A percentile compares a stretch with the other conserved stretches of the same genome.
These are phyloP conservation scores for Rhodotorula sphaerocarpa DNA, from an alignment of 768 basidiomycete species.

Conservation along the genomic window DNA sequence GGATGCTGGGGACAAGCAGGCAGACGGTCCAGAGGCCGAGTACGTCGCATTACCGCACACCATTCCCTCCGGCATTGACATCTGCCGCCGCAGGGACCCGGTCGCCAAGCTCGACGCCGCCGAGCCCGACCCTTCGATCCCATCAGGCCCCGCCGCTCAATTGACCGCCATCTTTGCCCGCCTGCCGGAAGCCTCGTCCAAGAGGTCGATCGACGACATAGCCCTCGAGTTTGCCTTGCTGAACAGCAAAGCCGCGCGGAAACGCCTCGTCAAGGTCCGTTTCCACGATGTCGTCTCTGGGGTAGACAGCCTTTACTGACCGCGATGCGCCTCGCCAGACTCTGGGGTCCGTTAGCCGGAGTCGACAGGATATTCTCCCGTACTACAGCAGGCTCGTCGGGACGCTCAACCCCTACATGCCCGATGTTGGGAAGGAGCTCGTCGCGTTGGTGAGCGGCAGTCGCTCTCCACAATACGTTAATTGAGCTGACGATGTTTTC, in stretches of 20 bases:
- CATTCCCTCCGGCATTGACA: too few species aligned
- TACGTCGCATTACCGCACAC: constrained; percentile 35
- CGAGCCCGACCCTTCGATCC: constrained; percentile 54
- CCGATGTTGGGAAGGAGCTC: constrained; percentile 77
- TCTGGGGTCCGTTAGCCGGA: constrained; percentile 73
- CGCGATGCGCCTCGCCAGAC: constrained; percentile 55
- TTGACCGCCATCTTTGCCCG: constrained; percentile 82
- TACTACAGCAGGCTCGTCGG: constrained; percentile 87
- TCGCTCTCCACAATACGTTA: constrained; percentile 52
- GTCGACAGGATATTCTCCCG: constrained; percentile 78
- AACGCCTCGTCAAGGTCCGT: constrained; percentile 71
- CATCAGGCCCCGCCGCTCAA: constrained; percentile 80
- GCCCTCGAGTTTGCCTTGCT: constrained; percentile 93
- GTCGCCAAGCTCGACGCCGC: constrained; percentile 9
- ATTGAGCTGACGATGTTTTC: background rate
- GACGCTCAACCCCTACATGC: constrained; percentile 83
- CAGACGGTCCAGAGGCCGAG: constrained; percentile 48
- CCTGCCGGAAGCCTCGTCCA: constrained; percentile 87
- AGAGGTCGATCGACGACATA: constrained; percentile 78
- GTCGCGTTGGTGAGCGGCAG: constrained; percentile 49
- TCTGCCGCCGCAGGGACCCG: constrained; percentile 20
- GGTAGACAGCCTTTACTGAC: too few species aligned
- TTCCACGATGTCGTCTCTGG: background rate
- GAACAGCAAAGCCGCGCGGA: constrained; percentile 92
- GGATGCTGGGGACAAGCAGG: constrained; percentile 49